A percentile compares a stretch with the other conserved stretches of the same genome.
Conservation (phyloP, 176 grass and related monocot genomes). For the Pontederia crassipes region DNA sequence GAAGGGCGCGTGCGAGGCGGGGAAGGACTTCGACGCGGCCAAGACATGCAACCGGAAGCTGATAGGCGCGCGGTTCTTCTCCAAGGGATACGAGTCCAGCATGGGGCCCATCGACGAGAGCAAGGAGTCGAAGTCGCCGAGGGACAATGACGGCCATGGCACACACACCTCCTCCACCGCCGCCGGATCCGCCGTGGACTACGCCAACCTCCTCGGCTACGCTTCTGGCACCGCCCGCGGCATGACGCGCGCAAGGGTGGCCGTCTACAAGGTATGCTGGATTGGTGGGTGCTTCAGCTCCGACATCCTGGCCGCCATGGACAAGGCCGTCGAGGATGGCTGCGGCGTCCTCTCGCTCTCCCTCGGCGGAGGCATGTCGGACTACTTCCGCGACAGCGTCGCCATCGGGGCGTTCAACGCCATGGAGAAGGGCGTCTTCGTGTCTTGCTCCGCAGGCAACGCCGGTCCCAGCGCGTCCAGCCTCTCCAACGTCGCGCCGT, state of each 20-base stretch:
- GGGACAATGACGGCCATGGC: conserved; percentile 75
- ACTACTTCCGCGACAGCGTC: conserved; percentile 76
- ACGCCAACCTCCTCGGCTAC: conserved; percentile 61
- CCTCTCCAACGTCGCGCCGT: conserved; percentile 73
- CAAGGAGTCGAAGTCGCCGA: conserved; percentile 51
- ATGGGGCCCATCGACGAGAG: conserved; percentile 63
- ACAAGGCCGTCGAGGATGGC: conserved; percentile 59
- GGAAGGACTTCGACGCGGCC: conserved; percentile 37
- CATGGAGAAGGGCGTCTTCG: conserved; percentile 59
- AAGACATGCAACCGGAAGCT: conserved; percentile 67
- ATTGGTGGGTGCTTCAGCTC: conserved; percentile 79
- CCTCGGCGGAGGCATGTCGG: conserved; percentile 52
- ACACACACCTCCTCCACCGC: conserved; percentile 78
- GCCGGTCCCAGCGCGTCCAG: conserved; percentile 44
- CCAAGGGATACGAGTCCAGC: conserved; percentile 58
- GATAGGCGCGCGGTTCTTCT: conserved; percentile 70
- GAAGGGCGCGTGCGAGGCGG: conserved; percentile 52
- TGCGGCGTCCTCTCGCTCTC: conserved; percentile 84
- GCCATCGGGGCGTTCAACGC: conserved; percentile 80
- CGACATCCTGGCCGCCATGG: conserved; percentile 83
- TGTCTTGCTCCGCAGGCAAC: conserved; percentile 84
- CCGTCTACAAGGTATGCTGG: conserved; percentile 95
- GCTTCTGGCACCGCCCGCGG: conserved; percentile 73
- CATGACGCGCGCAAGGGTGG: conserved; percentile 60
- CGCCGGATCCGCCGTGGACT: conserved; percentile 26